Conservation (phyloP, 441 rosid species). For the Bruguiera hainesii region DNA sequence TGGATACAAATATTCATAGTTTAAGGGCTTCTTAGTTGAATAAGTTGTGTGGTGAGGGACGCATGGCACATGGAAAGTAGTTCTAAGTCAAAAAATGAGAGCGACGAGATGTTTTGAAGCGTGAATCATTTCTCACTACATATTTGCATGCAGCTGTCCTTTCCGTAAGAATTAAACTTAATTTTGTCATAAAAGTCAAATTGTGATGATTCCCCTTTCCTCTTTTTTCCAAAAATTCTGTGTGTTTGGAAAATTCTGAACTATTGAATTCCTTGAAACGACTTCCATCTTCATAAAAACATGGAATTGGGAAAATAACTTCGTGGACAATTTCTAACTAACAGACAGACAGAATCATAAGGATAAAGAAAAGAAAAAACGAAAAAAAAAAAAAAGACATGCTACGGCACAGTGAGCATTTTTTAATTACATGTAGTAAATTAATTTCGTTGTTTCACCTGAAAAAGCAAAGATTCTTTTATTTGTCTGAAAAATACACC, state of each 20-base stretch:
- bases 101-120: slow-evolving; percentile 16
- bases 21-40: background rate
- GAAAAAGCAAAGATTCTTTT: no score
- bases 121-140: background rate
- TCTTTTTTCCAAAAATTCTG: background rate
- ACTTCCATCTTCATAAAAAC: background rate
- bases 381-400: no score
- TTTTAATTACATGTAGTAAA: no score
- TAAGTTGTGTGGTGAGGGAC: background rate
- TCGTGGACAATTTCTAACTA: background rate
- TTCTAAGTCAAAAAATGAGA: slow-evolving; percentile 34
- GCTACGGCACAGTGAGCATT: no score
- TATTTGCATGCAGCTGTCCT: background rate
- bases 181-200: slow-evolving; percentile 30
- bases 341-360: no score
- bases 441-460: no score
- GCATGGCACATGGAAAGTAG: slow-evolving; percentile 31
- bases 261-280: background rate
- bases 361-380: background rate
- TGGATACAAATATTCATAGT: background rate
- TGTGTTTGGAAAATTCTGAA: background rate
- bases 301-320: background rate
- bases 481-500: no score
- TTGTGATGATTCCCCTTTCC: background rate
- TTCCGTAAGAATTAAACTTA: background rate